These are phyloP conservation scores for Sporothrix phasma DNA, from an alignment of 2,329 filamentous ascomycete genomes.

Conservation along the genomic window DNA sequence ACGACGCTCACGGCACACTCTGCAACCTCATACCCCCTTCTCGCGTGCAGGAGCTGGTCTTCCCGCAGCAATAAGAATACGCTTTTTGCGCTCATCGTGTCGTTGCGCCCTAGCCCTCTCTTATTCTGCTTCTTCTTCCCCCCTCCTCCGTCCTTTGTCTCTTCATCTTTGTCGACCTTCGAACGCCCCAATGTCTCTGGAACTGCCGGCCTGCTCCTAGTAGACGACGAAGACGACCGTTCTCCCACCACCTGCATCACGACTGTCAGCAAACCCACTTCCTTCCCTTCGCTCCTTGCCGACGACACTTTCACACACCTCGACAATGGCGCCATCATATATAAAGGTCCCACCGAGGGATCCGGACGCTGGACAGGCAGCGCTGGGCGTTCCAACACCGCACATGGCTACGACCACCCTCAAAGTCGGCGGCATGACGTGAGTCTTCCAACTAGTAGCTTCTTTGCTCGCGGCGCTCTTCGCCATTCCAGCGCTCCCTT, in stretches of 20 bases:
- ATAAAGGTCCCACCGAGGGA: conserved; percentile 39
- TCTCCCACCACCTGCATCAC: background rate
- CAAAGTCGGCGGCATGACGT: conserved; percentile 80
- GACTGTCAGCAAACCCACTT: background rate
- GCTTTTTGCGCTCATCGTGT: conserved; percentile 2
- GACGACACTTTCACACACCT: background rate
- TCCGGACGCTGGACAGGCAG: conserved; percentile 22
- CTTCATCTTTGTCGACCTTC: background rate
- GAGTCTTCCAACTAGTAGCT: conserved; percentile 28
- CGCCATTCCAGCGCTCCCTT: background rate
- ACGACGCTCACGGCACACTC: background rate
- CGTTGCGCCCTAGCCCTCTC: background rate
- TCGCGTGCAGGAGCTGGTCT: conserved; percentile 11
- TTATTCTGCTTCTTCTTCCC: background rate
- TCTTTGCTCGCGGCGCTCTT: background rate
- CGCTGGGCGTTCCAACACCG: conserved; percentile 34
- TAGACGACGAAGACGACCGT: background rate
- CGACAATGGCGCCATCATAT: conserved; percentile 42
- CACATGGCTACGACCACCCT: conserved; percentile 86
- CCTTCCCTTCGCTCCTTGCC: background rate
- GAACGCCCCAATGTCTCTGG: conserved; percentile 9
- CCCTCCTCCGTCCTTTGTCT: background rate
- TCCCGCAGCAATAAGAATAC: conserved; percentile 7
- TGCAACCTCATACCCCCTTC: background rate
- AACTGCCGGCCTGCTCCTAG: conserved; percentile 6